phyloP scores from a whole-genome alignment of 148 eudicot genomes.

The Rhododendron williamsianum region DNA sequence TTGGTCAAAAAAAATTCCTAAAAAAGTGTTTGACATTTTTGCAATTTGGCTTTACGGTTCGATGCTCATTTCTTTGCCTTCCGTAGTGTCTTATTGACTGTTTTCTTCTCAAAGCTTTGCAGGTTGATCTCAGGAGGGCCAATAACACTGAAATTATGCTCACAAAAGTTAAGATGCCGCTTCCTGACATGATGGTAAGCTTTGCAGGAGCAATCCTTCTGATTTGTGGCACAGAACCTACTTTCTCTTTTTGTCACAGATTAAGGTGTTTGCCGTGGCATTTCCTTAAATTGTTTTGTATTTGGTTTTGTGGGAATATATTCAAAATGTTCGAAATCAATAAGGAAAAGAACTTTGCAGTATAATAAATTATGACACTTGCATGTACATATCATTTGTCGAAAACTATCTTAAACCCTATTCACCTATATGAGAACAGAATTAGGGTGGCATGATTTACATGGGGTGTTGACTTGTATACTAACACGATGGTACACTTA shows the following conservation, averaged over 20 bases:
- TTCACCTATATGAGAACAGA: neutral
- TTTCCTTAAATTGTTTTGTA: neutral
- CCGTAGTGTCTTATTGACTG: neutral
- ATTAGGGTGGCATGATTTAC: neutral
- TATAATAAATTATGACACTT: neutral
- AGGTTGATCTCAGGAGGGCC: constrained; percentile 90
- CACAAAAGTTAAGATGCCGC: constrained; percentile 98
- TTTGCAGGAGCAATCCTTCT: neutral
- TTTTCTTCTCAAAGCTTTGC: constrained; percentile 17
- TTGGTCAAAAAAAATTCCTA: neutral
- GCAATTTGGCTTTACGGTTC: constrained; percentile 4
- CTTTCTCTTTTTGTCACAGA: constrained; percentile 4
- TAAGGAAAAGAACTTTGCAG: neutral
- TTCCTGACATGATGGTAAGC: constrained; percentile 96
- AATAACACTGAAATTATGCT: constrained; percentile 97
- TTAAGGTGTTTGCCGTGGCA: neutral
- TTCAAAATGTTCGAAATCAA: neutral
- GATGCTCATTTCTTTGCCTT: neutral
- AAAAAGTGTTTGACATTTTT: neutral
- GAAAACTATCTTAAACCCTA: neutral
- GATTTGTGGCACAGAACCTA: neutral
- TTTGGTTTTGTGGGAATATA: neutral
- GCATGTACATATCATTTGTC: neutral
- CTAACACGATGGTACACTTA: neutral
- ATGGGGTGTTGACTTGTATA: neutral